Evolutionary conservation across 1,284 basidiomycete species (phyloP).

Genomic region (Volvariella volvacea): DNA sequence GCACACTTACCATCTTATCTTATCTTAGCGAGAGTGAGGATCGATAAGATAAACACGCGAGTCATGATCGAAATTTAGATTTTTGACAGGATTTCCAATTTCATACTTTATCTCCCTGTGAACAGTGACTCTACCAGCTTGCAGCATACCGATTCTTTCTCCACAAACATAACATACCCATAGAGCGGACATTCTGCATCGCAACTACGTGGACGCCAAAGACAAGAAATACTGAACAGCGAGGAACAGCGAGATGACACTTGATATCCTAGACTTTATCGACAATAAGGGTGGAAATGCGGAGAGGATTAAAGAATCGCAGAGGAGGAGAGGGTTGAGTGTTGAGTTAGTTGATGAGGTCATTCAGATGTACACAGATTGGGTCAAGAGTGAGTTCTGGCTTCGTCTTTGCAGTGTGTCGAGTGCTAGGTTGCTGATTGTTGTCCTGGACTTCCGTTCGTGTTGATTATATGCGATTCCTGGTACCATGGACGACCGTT

Average conservation of each 20-base stretch:
- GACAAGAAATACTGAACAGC: too few relatives aligned
- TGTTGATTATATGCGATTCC: slow-evolving; percentile 5
- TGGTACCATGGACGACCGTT: not conserved
- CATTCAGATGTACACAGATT: slow-evolving; percentile 86
- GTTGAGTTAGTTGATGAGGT: slow-evolving; percentile 94
- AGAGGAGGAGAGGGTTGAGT: slow-evolving; percentile 84
- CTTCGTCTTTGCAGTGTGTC: not conserved
- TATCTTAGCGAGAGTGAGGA: too few relatives aligned
- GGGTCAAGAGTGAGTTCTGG: slow-evolving; percentile 79
- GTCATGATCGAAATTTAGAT: too few relatives aligned
- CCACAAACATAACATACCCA: too few relatives aligned
- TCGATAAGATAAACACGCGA: too few relatives aligned
- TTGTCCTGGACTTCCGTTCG: not conserved
- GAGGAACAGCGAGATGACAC: slow-evolving; percentile 37
- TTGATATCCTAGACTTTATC: slow-evolving; percentile 75
- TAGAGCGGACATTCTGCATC: too few relatives aligned
- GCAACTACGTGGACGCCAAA: too few relatives aligned
- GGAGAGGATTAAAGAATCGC: slow-evolving; percentile 88
- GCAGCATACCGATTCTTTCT: too few relatives aligned
- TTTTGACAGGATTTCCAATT: too few relatives aligned
- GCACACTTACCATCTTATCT: too few relatives aligned
- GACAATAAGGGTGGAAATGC: slow-evolving; percentile 91
- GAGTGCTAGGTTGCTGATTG: not conserved
- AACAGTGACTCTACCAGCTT: too few relatives aligned
- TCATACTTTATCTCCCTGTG: too few relatives aligned